phyloP scores from a whole-genome alignment of 768 basidiomycete species.

The Symmetrospora coprosmae region DNA sequence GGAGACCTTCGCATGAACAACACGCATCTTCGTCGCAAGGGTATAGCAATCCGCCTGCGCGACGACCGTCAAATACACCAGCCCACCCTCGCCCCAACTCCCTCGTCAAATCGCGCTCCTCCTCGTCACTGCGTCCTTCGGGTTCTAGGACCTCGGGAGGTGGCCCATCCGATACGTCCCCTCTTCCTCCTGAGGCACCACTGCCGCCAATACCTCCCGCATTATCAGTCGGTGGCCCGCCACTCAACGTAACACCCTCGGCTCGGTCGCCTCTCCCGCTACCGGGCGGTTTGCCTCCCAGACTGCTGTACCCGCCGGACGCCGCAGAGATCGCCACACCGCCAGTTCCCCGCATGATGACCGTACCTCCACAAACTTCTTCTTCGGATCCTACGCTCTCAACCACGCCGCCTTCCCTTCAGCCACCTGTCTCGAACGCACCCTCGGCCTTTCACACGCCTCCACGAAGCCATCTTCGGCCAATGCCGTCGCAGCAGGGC shows the following conservation, averaged over 20 bases:
- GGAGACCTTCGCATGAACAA: slow-evolving; percentile 2
- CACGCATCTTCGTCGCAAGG: too few species aligned
- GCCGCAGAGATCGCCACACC: background rate
- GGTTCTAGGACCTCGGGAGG: background rate
- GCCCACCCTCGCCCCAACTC: background rate
- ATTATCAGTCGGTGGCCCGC: too few species aligned
- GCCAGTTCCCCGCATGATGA: background rate
- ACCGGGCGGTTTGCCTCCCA: background rate
- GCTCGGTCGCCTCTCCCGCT: slow-evolving; percentile 5
- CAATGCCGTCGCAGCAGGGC: background rate
- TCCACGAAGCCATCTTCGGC: slow-evolving; percentile 5
- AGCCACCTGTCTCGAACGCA: background rate
- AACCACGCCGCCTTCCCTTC: background rate
- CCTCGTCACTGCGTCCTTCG: background rate
- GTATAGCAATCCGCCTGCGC: too few species aligned
- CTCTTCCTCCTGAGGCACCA: background rate
- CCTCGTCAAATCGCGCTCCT: slow-evolving; percentile 6
- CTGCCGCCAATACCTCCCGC: slow-evolving; percentile 15
- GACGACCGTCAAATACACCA: background rate
- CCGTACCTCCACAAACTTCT: slow-evolving; percentile 3
- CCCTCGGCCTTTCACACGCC: background rate
- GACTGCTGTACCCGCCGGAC: background rate
- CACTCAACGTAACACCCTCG: background rate
- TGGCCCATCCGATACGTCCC: background rate
- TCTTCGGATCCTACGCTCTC: background rate